Percentiles rank a stretch among this genome's conserved stretches.
Conservation (phyloP, 2,329 filamentous ascomycete species). For the Penicillium brevicompactum region DNA sequence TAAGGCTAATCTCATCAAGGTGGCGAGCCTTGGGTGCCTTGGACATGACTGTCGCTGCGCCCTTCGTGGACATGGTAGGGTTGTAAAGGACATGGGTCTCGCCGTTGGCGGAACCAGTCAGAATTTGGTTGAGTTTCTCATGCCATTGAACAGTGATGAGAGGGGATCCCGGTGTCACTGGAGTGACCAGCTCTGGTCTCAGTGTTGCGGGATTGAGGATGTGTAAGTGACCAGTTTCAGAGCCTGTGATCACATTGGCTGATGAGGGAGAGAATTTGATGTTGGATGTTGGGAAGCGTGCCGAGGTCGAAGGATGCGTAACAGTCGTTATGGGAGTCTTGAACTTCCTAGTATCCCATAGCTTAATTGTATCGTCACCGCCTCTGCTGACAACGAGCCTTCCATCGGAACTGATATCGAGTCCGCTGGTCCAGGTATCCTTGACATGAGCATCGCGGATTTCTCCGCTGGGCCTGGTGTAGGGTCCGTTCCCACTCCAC, state of each 20-base stretch:
- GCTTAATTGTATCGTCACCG: constrained; percentile 88
- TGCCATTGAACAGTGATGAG: constrained; percentile 91
- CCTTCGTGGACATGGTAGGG: constrained; percentile 76
- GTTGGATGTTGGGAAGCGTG: constrained; percentile 79
- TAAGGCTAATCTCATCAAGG: constrained; percentile 90
- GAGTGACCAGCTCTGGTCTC: constrained; percentile 78
- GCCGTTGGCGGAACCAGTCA: constrained; percentile 89
- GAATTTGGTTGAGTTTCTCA: constrained; percentile 89
- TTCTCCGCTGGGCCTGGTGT: constrained; percentile 77
- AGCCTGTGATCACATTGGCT: constrained; percentile 85
- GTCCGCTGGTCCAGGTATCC: constrained; percentile 86
- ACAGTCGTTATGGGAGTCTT: constrained; percentile 82
- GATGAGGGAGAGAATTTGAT: constrained; percentile 87
- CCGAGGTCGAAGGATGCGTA: constrained; percentile 77
- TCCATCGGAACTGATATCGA: constrained; percentile 89
- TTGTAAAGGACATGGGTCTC: constrained; percentile 91
- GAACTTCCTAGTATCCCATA: constrained; percentile 97
- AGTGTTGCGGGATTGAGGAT: constrained; percentile 93
- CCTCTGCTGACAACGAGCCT: constrained; percentile 87
- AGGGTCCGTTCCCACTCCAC: constrained; percentile 89
- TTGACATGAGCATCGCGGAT: constrained; percentile 78
- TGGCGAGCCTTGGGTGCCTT: constrained; percentile 93
- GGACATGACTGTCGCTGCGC: constrained; percentile 86
- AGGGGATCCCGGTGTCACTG: constrained; percentile 81
- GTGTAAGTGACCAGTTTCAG: constrained; percentile 80